phyloP scores from a whole-genome alignment of 805 yeast genomes.

The Zygosaccharomyces bisporus region DNA sequence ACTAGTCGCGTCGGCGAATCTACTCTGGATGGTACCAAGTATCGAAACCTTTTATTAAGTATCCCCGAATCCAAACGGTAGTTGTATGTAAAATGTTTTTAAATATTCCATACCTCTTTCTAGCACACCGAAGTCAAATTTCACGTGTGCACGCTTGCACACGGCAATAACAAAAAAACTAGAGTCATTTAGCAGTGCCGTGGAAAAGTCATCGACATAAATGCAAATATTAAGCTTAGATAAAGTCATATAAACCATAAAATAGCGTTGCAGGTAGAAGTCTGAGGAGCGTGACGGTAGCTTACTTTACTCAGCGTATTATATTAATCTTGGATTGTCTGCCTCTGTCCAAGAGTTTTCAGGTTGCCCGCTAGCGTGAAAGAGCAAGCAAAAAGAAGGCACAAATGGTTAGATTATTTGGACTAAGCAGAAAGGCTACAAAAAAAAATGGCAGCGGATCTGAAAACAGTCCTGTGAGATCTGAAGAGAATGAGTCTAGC shows the following conservation, averaged over 20 bases:
- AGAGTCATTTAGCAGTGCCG: background rate
- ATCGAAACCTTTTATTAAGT: slow-evolving; percentile 22
- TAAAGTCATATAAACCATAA: background rate
- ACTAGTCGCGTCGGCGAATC: slow-evolving; percentile 50
- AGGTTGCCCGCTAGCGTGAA: background rate
- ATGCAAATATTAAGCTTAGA: background rate
- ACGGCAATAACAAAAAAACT: background rate
- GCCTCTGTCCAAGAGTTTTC: background rate
- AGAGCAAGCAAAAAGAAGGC: background rate
- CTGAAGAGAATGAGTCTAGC: background rate
- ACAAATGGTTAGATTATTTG: slow-evolving; percentile 16
- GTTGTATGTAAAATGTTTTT: background rate
- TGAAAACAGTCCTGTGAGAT: background rate
- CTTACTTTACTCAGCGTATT: background rate
- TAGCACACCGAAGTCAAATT: background rate
- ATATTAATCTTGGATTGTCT: background rate
- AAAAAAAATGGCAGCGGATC: slow-evolving; percentile 3
- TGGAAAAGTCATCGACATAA: background rate
- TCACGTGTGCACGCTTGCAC: background rate
- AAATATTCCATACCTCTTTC: background rate
- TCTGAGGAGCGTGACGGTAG: no score
- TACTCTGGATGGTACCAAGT: slow-evolving; percentile 12
- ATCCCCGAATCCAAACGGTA: slow-evolving; percentile 17
- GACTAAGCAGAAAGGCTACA: slow-evolving; percentile 10
- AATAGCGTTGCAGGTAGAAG: background rate